These are phyloP conservation scores for Fagus crenata DNA, from an alignment of 306 rosid species.

Conservation along the genomic window DNA sequence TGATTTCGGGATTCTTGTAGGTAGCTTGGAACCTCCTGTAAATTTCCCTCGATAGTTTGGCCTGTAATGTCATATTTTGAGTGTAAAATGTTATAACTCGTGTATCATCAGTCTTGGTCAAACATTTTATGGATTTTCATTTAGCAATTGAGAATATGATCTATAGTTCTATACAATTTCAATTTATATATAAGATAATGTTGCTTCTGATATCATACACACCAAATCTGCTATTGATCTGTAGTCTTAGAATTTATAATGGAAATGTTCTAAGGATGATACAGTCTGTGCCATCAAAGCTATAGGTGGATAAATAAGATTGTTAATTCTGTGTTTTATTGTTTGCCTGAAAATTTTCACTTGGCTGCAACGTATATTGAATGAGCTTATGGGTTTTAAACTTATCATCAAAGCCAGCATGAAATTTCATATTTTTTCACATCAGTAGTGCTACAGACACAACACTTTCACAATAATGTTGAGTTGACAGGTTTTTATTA, in stretches of 20 bases:
- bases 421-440: too few relatives aligned
- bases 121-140: conserved; percentile 32
- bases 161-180: conserved; percentile 21
- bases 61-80: conserved; percentile 17
- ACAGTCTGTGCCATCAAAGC: neutral
- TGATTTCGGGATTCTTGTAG: conserved; percentile 84
- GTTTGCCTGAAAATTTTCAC: neutral
- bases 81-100: conserved; percentile 33
- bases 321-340: neutral
- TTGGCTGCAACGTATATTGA: neutral
- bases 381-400: too few relatives aligned
- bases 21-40: conserved; percentile 91
- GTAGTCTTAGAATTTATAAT: neutral
- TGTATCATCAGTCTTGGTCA: conserved; percentile 32
- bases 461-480: too few relatives aligned
- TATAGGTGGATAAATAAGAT: neutral
- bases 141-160: conserved; percentile 24
- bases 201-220: neutral
- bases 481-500: too few relatives aligned
- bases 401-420: neutral
- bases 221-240: neutral
- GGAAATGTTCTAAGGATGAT: neutral
- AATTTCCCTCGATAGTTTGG: conserved; percentile 63
- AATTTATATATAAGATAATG: conserved; percentile 12
- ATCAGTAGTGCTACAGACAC: too few relatives aligned